These are phyloP conservation scores for Annulohypoxylon bovei DNA, from an alignment of 495 filamentous ascomycete genomes.

Conservation along the genomic window DNA sequence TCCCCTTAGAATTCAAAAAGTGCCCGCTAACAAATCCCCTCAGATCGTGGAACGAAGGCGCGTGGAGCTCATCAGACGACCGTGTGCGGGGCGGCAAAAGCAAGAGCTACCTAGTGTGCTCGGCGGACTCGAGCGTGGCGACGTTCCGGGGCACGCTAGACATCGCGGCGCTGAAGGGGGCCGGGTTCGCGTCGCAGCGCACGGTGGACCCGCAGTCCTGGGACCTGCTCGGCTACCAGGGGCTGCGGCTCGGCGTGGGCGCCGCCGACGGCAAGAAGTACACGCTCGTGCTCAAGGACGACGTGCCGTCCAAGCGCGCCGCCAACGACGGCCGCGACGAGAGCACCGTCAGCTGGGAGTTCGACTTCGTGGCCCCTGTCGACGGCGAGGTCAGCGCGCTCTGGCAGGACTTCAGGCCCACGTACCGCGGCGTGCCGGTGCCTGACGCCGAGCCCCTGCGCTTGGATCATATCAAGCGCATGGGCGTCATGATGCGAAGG, in stretches of 20 bases:
- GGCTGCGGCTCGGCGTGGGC: constrained; percentile 50
- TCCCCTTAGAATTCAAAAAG: neutral
- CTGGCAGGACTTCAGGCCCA: constrained; percentile 73
- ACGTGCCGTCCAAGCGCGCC: constrained; percentile 61
- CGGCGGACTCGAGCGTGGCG: constrained; percentile 23
- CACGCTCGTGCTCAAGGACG: constrained; percentile 78
- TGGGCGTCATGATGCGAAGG: constrained; percentile 84
- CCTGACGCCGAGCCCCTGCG: constrained; percentile 66
- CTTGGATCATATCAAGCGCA: constrained; percentile 65
- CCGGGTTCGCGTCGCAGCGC: constrained; percentile 83
- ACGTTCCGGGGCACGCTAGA: constrained; percentile 77
- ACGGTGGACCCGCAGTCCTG: constrained; percentile 64
- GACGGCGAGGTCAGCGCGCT: constrained; percentile 51
- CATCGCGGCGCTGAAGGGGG: constrained; percentile 77
- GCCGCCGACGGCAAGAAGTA: constrained; percentile 65
- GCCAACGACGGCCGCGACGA: constrained; percentile 71
- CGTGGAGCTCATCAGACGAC: constrained; percentile 78
- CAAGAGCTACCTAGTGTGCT: constrained; percentile 60
- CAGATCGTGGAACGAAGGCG: constrained; percentile 67
- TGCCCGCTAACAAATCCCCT: neutral
- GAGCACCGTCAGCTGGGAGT: constrained; percentile 67
- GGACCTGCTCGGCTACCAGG: constrained; percentile 66
- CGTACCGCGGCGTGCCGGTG: constrained; percentile 73
- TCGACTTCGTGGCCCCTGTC: constrained; percentile 54
- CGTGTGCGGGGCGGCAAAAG: constrained; percentile 76